A percentile compares a stretch with the other conserved stretches of the same genome.
These are phyloP conservation scores for Glaciozyma antarctica DNA, from an alignment of 768 basidiomycete genomes.

Conservation along the genomic window DNA sequence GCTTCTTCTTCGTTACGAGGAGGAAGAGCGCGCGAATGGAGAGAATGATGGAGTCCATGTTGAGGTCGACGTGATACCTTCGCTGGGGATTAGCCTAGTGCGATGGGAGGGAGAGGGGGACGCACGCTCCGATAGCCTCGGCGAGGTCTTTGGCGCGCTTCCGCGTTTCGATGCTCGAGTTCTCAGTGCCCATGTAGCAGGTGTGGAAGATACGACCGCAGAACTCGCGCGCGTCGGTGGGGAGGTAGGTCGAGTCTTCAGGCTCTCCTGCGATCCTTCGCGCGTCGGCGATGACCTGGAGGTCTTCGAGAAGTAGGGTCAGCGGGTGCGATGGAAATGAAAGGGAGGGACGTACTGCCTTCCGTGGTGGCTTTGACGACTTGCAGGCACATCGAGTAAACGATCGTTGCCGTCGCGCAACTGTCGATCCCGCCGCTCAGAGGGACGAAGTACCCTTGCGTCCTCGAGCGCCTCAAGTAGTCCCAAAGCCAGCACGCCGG, in stretches of 20 bases:
- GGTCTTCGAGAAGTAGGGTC: constrained; percentile 45
- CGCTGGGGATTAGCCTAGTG: constrained; percentile 5
- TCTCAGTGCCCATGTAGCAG: constrained; percentile 98
- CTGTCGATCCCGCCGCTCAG: constrained; percentile 95
- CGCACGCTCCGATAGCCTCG: constrained; percentile 78
- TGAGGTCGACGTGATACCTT: constrained; percentile 87
- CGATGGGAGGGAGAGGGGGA: not conserved
- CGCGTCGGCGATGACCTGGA: constrained; percentile 82
- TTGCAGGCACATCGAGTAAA: constrained; percentile 90
- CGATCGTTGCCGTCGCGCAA: constrained; percentile 91
- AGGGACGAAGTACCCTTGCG: constrained; percentile 90
- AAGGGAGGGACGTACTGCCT: constrained; percentile 46
- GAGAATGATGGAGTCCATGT: constrained; percentile 87
- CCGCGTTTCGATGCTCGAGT: constrained; percentile 79
- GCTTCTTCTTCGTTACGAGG: constrained; percentile 63
- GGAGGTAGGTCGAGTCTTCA: constrained; percentile 68
- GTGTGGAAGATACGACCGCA: constrained; percentile 83
- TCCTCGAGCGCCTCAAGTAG: constrained; percentile 84
- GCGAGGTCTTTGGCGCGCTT: constrained; percentile 76
- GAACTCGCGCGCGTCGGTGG: constrained; percentile 79
- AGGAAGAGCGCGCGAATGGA: constrained; percentile 73
- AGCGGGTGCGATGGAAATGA: not conserved
- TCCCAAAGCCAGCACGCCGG: constrained; percentile 99
- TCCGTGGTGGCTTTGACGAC: constrained; percentile 71
- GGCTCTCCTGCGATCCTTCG: constrained; percentile 78